These are phyloP conservation scores for Anacardium occidentale DNA, from an alignment of 345 rosid genomes.

Conservation along the genomic window DNA sequence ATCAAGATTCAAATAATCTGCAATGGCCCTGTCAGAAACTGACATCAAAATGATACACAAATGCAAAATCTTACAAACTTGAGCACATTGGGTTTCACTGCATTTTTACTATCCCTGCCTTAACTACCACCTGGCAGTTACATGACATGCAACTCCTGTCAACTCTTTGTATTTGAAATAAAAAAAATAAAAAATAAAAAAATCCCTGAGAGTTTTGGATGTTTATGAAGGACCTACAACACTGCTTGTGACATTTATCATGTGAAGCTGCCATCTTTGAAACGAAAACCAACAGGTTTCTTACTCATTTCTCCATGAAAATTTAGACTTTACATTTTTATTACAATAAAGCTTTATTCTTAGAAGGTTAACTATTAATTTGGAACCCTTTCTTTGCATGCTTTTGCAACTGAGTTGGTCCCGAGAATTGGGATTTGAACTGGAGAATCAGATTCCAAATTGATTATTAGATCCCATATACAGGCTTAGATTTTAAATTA, in stretches of 20 bases:
- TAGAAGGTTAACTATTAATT: too few relatives aligned
- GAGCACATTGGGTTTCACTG: neutral
- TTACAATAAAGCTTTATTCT: too few relatives aligned
- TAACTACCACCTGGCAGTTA: neutral
- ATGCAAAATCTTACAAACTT: neutral
- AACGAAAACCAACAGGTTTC: too few relatives aligned
- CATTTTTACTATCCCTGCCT: neutral
- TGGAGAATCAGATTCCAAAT: neutral
- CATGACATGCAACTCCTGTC: too few relatives aligned
- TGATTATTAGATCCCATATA: neutral
- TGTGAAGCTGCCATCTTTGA: too few relatives aligned
- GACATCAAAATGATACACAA: neutral
- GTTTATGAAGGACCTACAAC: too few relatives aligned
- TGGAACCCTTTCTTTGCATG: neutral
- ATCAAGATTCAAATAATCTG: conserved; percentile 52
- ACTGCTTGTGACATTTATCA: too few relatives aligned
- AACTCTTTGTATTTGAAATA: too few relatives aligned
- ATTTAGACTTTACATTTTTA: neutral
- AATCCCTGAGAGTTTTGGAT: conserved; percentile 28
- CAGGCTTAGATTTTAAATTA: too few relatives aligned
- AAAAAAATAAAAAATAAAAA: too few relatives aligned
- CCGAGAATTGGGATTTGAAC: neutral
- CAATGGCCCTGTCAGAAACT: conserved; percentile 47
- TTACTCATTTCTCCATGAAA: too few relatives aligned
- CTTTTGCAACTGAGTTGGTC: neutral